Base-by-base conservation (phyloP, 176 grass and related monocot genomes). In the Aegilops speltoides region DNA sequence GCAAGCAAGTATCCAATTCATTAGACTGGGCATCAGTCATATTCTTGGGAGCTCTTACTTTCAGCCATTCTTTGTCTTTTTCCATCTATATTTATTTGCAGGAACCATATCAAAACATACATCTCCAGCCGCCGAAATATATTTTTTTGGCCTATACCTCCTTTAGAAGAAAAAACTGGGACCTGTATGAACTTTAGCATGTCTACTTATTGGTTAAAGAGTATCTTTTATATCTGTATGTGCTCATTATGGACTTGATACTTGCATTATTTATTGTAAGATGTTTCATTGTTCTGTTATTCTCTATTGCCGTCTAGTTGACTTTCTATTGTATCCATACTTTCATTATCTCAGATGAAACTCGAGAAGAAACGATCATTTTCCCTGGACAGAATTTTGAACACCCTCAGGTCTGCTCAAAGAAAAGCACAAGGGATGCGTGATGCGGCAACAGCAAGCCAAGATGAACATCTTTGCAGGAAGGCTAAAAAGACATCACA, bases 341-440 rank as follows among this genome's bases (percentile, higher is more conserved):
- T 84, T 86, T 14, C 72, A 54, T 81, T 22, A 37, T 32, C 1
- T 77, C 89, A 98, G 95, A 92, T 95, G 57, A 98, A 98, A 75
- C 86, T 95, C 4, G 95, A 98, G 82, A 98, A 91, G 83, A 98
- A 95, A 88, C 88, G 87, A 66, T 98, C 93, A 25, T 93, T 89
- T 69, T 98, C 95, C 4, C 83, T 98, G 83, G 93, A 92, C 33
- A 98, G 93, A 83, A 98, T 98, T 92, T 72, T 93, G 28, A 98
- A 81, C 73, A 91, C 92, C 50, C 91, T 98, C 10, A 91, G 82
- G 66, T 95, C 86, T 69, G 89, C 95, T 43, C 93, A 98, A 85
- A 98, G 87, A 85, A 95, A 79, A 92, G 85, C 93, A 72, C 95
- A 93, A 37, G 91, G 90, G 64, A 90, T 90, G 91, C 89, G 89